Base-by-base conservation (phyloP, 495 filamentous ascomycete genomes). In the Podospora australis region DNA sequence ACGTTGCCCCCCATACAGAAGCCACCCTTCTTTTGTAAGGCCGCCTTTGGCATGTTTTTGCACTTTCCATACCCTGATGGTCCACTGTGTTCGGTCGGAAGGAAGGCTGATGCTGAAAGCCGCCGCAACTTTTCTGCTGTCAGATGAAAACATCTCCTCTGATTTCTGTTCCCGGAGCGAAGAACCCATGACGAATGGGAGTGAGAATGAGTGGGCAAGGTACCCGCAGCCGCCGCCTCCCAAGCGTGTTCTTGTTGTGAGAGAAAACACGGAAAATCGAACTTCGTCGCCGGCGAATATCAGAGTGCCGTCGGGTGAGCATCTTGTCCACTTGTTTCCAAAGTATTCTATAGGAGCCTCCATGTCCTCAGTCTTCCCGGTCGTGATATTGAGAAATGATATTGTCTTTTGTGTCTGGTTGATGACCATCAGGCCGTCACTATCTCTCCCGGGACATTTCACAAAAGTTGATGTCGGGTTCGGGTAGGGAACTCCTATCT, bases 251-350 rank as follows among this genome's bases (percentile, higher is more conserved):
- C 34, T 36, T n/a, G 5, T 36, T 4, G 34, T 36, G 5, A 36
- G 6, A 16, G 34, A 36, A 16, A 8, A 36, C 11, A 36, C 13
- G 5, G 34, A 36, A 36, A 36, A 36, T 5, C 11, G 13, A 6
- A n/a, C 34, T 5, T 36, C 34, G 17, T 36, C 34, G 6, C 34
- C 4, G 5, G 11, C 4, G 34, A 36, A n/a, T 5, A 36, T n/a
- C 7, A 36, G 4, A 4, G 34, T 36, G 5, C 34, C 34, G 34
- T 36, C 34, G 6, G 34, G 34, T 5, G 34, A 36, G n/a, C 34
- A 36, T n/a, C 34, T 36, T 4, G 34, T 36, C 34, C 34, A 36
- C n/a, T n/a, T n/a, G 34, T n/a, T n/a, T 36, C 34, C 34, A 36
- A 36, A 36, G 4, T 4, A 36, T 5, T 7, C 5, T 36, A 16